A percentile compares a stretch with the other conserved stretches of the same genome.
Evolutionary conservation across 257 asterid genomes (phyloP).

Genomic region (Nicotiana benthamiana): DNA sequence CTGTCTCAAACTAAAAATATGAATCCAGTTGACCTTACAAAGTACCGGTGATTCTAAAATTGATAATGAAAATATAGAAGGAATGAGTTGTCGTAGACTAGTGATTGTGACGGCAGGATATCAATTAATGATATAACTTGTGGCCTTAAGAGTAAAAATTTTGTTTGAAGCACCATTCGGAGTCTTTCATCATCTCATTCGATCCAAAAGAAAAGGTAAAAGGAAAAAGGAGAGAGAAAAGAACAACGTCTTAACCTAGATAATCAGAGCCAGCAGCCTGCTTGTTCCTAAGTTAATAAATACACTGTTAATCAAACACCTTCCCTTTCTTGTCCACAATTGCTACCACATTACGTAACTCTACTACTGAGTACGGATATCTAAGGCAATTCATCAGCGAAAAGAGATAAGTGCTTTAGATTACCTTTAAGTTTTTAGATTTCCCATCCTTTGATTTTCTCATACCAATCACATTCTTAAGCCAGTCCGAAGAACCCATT

Average conservation of each 20-base stretch:
- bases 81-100: neutral
- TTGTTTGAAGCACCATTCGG: neutral
- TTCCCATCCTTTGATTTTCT: conserved; percentile 45
- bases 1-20: conserved; percentile 26
- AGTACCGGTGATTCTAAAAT: neutral
- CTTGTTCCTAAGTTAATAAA: neutral
- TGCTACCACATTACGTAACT: neutral
- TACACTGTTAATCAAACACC: neutral
- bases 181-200: neutral
- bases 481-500: conserved; percentile 78
- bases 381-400: neutral
- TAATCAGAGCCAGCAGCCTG: neutral
- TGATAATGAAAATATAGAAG: neutral
- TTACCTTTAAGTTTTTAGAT: conserved; percentile 48
- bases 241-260: neutral
- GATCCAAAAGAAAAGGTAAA: neutral
- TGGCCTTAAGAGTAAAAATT: neutral
- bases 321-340: neutral
- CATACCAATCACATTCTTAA: conserved; percentile 58
- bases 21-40: conserved; percentile 5
- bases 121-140: neutral
- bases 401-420: neutral
- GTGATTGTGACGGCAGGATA: neutral
- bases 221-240: neutral
- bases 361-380: neutral